Evolutionary conservation across 805 yeast species (phyloP).

Genomic region (Ogataea trehaloabstinens): DNA sequence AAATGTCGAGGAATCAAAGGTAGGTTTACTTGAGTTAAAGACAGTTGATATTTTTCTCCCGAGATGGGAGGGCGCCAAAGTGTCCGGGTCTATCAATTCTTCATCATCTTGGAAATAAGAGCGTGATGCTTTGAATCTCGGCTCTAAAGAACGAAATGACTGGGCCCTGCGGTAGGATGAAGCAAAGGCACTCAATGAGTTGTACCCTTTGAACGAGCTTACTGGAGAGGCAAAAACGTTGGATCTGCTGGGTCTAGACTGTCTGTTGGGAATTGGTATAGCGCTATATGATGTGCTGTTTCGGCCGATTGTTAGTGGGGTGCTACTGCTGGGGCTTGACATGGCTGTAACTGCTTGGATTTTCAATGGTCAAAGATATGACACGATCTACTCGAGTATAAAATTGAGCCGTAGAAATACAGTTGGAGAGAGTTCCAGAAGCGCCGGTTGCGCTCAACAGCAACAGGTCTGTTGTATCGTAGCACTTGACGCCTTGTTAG

Average conservation of each 20-base stretch:
- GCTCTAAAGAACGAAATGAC: conserved; percentile 55
- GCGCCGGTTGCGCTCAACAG: too few relatives aligned
- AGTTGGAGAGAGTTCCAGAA: too few relatives aligned
- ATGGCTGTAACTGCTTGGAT: not conserved
- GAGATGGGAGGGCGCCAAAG: conserved; percentile 60
- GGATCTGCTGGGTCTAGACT: conserved; percentile 17
- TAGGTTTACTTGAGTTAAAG: conserved; percentile 21
- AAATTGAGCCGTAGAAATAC: too few relatives aligned
- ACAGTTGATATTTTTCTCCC: conserved; percentile 68
- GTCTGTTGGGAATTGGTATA: conserved; percentile 26
- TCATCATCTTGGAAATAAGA: conserved; percentile 65
- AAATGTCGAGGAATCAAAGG: conserved; percentile 23
- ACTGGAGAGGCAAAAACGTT: conserved; percentile 44
- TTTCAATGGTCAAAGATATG: too few relatives aligned
- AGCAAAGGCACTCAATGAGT: conserved; percentile 76
- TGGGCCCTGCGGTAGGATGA: conserved; percentile 79
- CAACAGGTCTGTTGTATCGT: too few relatives aligned
- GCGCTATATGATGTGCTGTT: conserved; percentile 13
- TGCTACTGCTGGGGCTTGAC: conserved; percentile 8
- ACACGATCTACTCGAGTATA: too few relatives aligned
- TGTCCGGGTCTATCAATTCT: conserved; percentile 65
- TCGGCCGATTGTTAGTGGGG: conserved; percentile 7
- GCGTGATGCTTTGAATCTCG: conserved; percentile 55
- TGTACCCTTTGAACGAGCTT: conserved; percentile 56
- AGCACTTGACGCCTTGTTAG: too few relatives aligned